Conservation (phyloP, 768 basidiomycete genomes). For the Rhizopogon sp. region DNA sequence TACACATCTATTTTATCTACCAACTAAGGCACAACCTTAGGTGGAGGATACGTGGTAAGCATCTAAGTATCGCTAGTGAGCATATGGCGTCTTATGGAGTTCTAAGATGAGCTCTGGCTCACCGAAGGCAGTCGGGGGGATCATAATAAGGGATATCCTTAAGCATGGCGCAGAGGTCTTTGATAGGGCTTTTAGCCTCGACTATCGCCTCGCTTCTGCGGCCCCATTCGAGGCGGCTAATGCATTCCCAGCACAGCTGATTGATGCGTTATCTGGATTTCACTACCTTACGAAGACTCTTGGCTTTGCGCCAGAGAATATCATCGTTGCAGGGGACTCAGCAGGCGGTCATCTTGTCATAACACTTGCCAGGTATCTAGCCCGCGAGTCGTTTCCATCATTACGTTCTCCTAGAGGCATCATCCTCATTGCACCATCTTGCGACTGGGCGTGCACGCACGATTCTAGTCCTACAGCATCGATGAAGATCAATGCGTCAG, state of each 20-base stretch:
- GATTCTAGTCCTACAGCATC: not conserved
- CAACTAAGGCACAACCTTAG: not conserved
- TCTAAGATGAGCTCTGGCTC: not conserved
- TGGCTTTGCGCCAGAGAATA: constrained; percentile 23
- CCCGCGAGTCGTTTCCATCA: not conserved
- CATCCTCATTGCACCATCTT: constrained; percentile 5
- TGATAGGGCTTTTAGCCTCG: constrained; percentile 10
- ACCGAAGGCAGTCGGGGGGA: not conserved
- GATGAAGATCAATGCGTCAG: not conserved
- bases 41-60: constrained; percentile 4
- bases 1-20: not conserved
- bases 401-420: constrained; percentile 7
- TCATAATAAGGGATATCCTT: not conserved
- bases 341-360: constrained; percentile 34
- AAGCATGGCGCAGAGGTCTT: constrained; percentile 2
- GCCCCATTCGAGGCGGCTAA: constrained; percentile 10
- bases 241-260: constrained; percentile 32
- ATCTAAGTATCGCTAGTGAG: not conserved
- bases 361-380: constrained; percentile 14
- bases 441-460: constrained; percentile 4
- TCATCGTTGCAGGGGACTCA: constrained; percentile 34
- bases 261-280: constrained; percentile 34
- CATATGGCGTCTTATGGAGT: not conserved
- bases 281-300: constrained; percentile 26
- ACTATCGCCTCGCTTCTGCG: constrained; percentile 29